These are phyloP conservation scores for Colletotrichum cuscutae DNA, from an alignment of 2,329 filamentous ascomycete genomes.

Conservation along the genomic window DNA sequence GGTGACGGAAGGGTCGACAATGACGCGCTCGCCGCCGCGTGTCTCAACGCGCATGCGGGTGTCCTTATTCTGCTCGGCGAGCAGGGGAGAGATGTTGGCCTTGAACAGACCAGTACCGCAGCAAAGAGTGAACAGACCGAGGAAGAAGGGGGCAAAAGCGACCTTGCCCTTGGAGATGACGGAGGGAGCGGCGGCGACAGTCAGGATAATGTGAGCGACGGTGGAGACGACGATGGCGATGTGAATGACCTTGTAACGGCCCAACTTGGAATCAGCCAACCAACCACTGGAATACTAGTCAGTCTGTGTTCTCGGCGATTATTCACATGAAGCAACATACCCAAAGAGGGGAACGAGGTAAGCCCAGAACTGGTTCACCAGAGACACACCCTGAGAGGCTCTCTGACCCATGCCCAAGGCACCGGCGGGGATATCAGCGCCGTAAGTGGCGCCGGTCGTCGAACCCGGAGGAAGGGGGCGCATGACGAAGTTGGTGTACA, in stretches of 20 bases:
- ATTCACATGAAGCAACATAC: slow-evolving; percentile 44
- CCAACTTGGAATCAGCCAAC: slow-evolving; percentile 76
- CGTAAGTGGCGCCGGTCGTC: slow-evolving; percentile 59
- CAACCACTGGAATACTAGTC: slow-evolving; percentile 49
- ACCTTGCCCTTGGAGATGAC: slow-evolving; percentile 68
- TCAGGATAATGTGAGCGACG: slow-evolving; percentile 73
- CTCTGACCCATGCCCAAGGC: slow-evolving; percentile 69
- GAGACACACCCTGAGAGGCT: slow-evolving; percentile 58
- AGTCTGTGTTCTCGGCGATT: not conserved
- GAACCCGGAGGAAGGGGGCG: slow-evolving; percentile 64
- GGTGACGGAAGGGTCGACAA: slow-evolving; percentile 76
- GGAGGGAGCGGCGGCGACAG: slow-evolving; percentile 70
- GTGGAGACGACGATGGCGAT: slow-evolving; percentile 73
- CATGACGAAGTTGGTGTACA: slow-evolving; percentile 76
- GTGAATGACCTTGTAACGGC: slow-evolving; percentile 79
- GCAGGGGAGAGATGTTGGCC: slow-evolving; percentile 78
- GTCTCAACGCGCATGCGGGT: slow-evolving; percentile 67
- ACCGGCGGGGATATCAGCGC: slow-evolving; percentile 51
- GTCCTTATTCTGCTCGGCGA: slow-evolving; percentile 76
- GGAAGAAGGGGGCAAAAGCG: slow-evolving; percentile 74
- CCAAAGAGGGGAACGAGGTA: slow-evolving; percentile 69
- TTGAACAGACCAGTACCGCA: slow-evolving; percentile 85
- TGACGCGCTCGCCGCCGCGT: slow-evolving; percentile 71
- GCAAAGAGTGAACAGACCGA: slow-evolving; percentile 66
- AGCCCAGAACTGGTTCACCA: slow-evolving; percentile 71